A percentile compares a stretch with the other conserved stretches of the same genome.
phyloP scores from a whole-genome alignment of 768 basidiomycete species.

The Trichaptum fuscoviolaceum region DNA sequence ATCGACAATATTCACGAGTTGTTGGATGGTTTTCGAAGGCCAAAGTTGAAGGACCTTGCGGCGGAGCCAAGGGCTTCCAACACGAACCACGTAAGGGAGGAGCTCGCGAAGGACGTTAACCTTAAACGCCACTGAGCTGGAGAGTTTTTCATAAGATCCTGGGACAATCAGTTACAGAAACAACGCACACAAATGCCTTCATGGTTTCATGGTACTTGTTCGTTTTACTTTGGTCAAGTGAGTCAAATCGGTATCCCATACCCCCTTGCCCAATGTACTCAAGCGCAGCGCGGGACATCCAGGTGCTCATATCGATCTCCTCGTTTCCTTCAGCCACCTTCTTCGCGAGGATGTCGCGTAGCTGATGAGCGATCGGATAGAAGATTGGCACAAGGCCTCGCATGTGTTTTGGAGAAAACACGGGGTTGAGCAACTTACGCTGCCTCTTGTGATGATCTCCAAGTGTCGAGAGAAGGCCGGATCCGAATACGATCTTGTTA shows the following conservation, averaged over 20 bases:
- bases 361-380: constrained; percentile 14
- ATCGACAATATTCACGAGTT: background rate
- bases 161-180: background rate
- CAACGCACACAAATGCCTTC: constrained; percentile 25
- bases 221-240: constrained; percentile 20
- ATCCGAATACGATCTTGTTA: constrained; percentile 42
- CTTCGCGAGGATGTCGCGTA: background rate
- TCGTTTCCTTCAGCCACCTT: background rate
- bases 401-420: constrained; percentile 24
- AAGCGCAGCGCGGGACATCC: constrained; percentile 22
- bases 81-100: background rate
- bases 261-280: constrained; percentile 40
- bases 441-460: constrained; percentile 26
- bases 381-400: constrained; percentile 19
- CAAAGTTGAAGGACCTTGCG: background rate
- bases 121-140: background rate
- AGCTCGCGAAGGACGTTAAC: background rate
- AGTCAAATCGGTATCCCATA: constrained; percentile 29
- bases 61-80: background rate
- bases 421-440: constrained; percentile 28
- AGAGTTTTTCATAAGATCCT: background rate
- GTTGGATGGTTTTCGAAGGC: background rate
- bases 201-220: constrained; percentile 27
- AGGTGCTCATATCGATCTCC: constrained; percentile 15
- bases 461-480: constrained; percentile 33